phyloP scores from a whole-genome alignment of 2,329 filamentous ascomycete species.

The Colletotrichum gigasporum region DNA sequence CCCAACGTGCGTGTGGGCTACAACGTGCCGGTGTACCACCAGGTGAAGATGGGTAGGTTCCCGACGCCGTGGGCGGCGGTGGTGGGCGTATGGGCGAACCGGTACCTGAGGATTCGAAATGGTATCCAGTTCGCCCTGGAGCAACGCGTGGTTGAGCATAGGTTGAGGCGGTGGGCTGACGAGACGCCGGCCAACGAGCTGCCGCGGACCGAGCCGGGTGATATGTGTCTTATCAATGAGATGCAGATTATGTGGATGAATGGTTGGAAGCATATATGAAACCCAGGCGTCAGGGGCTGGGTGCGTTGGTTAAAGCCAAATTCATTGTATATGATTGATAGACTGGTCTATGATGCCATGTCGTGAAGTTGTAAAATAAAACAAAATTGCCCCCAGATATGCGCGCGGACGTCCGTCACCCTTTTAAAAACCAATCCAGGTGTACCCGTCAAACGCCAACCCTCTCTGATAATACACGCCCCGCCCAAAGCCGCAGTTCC shows the following conservation, averaged over 20 bases:
- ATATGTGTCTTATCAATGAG: constrained; percentile 65
- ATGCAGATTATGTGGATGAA: constrained; percentile 68
- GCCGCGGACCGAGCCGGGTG: constrained; percentile 51
- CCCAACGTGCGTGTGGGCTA: constrained; percentile 65
- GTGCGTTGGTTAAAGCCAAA: neutral
- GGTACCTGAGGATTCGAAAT: constrained; percentile 28
- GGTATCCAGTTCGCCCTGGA: constrained; percentile 48
- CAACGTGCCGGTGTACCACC: constrained; percentile 48
- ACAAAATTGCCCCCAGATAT: neutral
- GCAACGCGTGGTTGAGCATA: constrained; percentile 47
- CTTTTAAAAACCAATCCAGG: neutral
- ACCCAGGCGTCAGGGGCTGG: neutral
- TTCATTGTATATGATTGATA: constrained; percentile 6
- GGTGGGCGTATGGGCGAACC: constrained; percentile 50
- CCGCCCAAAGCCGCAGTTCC: neutral
- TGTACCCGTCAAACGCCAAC: constrained; percentile 10
- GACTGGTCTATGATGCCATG: constrained; percentile 35
- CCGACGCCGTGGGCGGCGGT: constrained; percentile 31
- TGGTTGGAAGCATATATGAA: neutral
- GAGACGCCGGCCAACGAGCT: constrained; percentile 40
- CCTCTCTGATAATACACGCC: constrained; percentile 10
- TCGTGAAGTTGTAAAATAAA: constrained; percentile 16
- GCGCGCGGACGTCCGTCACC: neutral
- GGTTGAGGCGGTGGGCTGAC: constrained; percentile 43
- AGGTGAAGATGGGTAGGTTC: neutral